Base-by-base conservation (phyloP, 2,329 filamentous ascomycete species). In the Paracoccidioides lutzii region DNA sequence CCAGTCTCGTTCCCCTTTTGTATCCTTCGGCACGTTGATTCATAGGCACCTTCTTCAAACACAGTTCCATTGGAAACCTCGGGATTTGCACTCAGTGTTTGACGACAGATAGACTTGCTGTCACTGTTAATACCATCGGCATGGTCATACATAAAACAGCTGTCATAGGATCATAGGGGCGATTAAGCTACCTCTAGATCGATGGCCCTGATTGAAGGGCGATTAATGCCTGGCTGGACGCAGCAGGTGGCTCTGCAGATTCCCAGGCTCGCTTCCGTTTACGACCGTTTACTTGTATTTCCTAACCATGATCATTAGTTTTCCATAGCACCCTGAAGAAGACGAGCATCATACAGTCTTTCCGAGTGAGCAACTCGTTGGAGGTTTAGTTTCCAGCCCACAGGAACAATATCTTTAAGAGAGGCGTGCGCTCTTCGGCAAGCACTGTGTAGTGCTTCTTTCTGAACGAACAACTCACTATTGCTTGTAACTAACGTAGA, bases 1-100 rank as follows among this genome's bases (percentile, higher is more conserved):
- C 40, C 40, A 42, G 15, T 10, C n/a, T 53, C 40, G 12, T 53
- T 61, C 59, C 37, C 57, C 59, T 56, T 59, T 59, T 37, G 22
- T 22, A 22, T 22, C 22, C 22, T 22, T 22, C 22, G 2, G 22
- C 22, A 22, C 22, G 22, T 22, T 22, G 22, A 22, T 22, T n/a
- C n/a, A n/a, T n/a, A n/a, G n/a, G n/a, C n/a, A n/a, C n/a, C n/a
- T n/a, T n/a, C n/a, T n/a, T n/a, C n/a, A n/a, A n/a, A 22, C 22
- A 42, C 40, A 10, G 40, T 42, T 10, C 12, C 40, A 5, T 14
- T 42, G 40, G 40, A n/a, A 42, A 42, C 40, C 12, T 42, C 15
- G 8, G 40, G 7, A 14, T 42, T 14, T n/a, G 7, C 12, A 2
- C 8, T 42, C 14, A 42, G 40, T 42, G 15, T 42, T 42, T 42